Evolutionary conservation across 352 stramenopile genomes (phyloP).

Genomic region (Globisporangium irregulare): DNA sequence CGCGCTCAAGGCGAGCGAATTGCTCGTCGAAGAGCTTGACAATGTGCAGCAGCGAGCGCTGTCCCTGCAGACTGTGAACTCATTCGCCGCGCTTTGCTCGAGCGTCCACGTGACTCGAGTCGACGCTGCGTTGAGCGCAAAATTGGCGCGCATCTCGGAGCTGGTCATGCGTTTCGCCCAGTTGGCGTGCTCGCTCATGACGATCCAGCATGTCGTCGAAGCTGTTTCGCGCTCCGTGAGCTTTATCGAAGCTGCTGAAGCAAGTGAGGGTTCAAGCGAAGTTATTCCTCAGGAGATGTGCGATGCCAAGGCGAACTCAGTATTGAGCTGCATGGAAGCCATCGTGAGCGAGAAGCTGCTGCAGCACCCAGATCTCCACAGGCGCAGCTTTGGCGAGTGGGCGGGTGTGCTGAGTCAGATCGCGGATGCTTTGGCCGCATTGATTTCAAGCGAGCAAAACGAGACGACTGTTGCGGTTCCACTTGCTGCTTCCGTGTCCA

Average conservation of each 20-base stretch:
- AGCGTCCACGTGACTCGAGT: slow-evolving; percentile 8
- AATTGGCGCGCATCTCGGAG: slow-evolving; percentile 24
- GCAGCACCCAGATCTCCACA: slow-evolving; percentile 49
- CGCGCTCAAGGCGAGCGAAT: slow-evolving; percentile 21
- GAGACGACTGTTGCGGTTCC: not conserved
- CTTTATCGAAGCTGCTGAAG: not conserved
- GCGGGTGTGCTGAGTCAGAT: slow-evolving; percentile 33
- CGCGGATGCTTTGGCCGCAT: slow-evolving; percentile 25
- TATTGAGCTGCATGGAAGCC: slow-evolving; percentile 32
- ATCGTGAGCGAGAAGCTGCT: slow-evolving; percentile 39
- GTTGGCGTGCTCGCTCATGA: slow-evolving; percentile 32
- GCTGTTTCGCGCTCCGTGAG: slow-evolving; percentile 2
- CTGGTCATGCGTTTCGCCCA: slow-evolving; percentile 33
- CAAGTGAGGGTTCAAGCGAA: not conserved
- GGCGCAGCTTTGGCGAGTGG: slow-evolving; percentile 49
- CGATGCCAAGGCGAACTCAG: not conserved
- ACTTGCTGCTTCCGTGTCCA: not conserved
- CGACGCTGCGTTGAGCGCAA: slow-evolving; percentile 15
- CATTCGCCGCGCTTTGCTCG: slow-evolving; percentile 35
- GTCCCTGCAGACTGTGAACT: slow-evolving; percentile 34
- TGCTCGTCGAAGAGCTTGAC: slow-evolving; percentile 31
- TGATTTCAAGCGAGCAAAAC: not conserved
- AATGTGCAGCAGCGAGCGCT: slow-evolving; percentile 33
- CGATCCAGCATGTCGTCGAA: slow-evolving; percentile 32
- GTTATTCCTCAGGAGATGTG: not conserved